phyloP scores from a whole-genome alignment of 2,329 filamentous ascomycete species.

The Sclerotinia minor region DNA sequence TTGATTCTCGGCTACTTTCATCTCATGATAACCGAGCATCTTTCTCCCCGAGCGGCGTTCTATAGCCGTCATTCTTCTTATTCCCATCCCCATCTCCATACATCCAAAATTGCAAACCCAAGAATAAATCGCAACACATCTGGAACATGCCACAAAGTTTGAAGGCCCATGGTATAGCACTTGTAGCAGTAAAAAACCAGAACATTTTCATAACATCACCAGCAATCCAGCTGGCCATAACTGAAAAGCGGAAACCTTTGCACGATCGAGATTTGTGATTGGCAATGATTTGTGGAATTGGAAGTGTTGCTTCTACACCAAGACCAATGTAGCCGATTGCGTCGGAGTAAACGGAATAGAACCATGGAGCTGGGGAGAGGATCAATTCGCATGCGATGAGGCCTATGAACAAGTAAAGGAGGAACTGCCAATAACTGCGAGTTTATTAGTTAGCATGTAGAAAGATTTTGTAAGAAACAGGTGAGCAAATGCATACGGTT shows the following conservation, averaged over 20 bases:
- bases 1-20: neutral
- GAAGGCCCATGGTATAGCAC: slow-evolving; percentile 73
- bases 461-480: neutral
- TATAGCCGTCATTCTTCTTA: slow-evolving; percentile 33
- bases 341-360: slow-evolving; percentile 67
- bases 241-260: slow-evolving; percentile 74
- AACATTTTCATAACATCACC: slow-evolving; percentile 88
- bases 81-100: slow-evolving; percentile 55
- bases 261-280: slow-evolving; percentile 70
- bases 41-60: slow-evolving; percentile 37
- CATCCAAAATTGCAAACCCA: slow-evolving; percentile 73
- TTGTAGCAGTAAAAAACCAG: slow-evolving; percentile 73
- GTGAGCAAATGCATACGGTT: slow-evolving; percentile 51
- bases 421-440: slow-evolving; percentile 72
- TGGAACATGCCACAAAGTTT: slow-evolving; percentile 83
- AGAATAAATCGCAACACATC: slow-evolving; percentile 70
- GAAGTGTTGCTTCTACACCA: slow-evolving; percentile 76
- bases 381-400: slow-evolving; percentile 67
- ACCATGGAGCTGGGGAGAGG: slow-evolving; percentile 55
- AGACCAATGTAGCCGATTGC: slow-evolving; percentile 74
- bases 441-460: slow-evolving; percentile 15
- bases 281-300: slow-evolving; percentile 73
- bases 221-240: slow-evolving; percentile 74
- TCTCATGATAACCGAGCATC: slow-evolving; percentile 36
- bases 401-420: slow-evolving; percentile 64